Conservation (phyloP, 768 basidiomycete species). For the Sporobolomyces phaffii region DNA sequence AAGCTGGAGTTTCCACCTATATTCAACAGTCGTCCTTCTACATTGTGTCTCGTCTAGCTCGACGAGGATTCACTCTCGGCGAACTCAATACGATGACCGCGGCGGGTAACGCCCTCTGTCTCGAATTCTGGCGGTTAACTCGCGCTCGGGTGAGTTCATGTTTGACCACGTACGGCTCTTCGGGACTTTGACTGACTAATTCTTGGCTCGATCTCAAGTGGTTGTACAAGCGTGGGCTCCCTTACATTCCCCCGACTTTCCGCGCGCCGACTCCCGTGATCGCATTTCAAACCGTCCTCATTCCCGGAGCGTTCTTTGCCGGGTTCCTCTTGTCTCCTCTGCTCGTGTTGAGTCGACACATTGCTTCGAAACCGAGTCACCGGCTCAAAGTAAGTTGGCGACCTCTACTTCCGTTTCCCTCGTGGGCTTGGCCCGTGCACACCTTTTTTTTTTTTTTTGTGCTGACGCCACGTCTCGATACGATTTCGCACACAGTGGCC, state of each 20-base stretch:
- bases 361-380: constrained; percentile 72
- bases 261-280: constrained; percentile 87
- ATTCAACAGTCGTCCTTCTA: constrained; percentile 92
- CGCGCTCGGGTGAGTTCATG: constrained; percentile 66
- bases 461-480: too few species aligned
- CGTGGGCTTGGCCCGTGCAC: too few species aligned
- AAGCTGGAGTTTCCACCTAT: constrained; percentile 48
- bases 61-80: constrained; percentile 90
- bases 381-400: constrained; percentile 52
- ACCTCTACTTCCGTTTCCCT: too few species aligned
- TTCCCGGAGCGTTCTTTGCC: constrained; percentile 83
- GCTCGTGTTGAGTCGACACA: constrained; percentile 81
- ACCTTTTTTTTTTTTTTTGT: too few species aligned
- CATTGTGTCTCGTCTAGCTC: constrained; percentile 76
- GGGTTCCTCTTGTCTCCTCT: constrained; percentile 92
- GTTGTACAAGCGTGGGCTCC: constrained; percentile 58
- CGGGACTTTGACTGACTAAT: too few species aligned
- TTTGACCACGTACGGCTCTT: too few species aligned
- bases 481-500: constrained; percentile 55
- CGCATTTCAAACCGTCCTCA: constrained; percentile 82
- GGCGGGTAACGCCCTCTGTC: constrained; percentile 75
- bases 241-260: constrained; percentile 75
- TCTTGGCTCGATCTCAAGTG: too few species aligned
- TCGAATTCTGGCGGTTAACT: constrained; percentile 80
- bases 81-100: constrained; percentile 84